Conservation (phyloP, 345 rosid species). For the Erodium maritimum region DNA sequence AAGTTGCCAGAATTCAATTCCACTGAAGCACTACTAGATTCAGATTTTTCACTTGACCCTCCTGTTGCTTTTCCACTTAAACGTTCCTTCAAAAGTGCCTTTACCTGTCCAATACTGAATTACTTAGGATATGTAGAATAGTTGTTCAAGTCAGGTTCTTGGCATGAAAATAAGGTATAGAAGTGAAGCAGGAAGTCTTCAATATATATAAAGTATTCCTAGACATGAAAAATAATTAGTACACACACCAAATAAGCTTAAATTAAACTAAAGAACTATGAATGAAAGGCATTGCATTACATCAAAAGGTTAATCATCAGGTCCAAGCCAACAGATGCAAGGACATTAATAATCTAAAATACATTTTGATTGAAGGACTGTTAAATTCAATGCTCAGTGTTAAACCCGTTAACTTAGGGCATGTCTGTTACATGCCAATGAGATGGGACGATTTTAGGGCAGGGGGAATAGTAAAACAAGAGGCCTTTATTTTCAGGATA, state of each 20-base stretch:
- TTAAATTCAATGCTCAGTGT: background rate
- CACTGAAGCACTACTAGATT: constrained; percentile 47
- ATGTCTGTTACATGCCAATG: background rate
- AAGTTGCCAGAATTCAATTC: constrained; percentile 72
- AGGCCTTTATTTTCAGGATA: background rate
- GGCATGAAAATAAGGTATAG: background rate
- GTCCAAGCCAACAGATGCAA: background rate
- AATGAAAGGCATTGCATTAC: background rate
- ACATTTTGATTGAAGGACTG: background rate
- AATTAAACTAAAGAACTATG: constrained; percentile 1
- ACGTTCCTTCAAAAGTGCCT: constrained; percentile 70
- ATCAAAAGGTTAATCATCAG: background rate
- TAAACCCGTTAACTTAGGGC: background rate
- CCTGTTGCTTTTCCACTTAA: constrained; percentile 62
- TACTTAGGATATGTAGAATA: constrained; percentile 4
- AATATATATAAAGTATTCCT: background rate
- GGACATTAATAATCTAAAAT: background rate
- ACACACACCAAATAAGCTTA: background rate
- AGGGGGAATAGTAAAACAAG: background rate
- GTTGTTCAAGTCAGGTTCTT: background rate
- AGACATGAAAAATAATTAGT: background rate
- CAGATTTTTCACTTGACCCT: constrained; percentile 78
- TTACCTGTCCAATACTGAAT: constrained; percentile 37
- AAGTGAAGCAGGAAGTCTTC: background rate
- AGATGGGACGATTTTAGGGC: background rate